These are phyloP conservation scores for Calonectria pseudoturangicola DNA, from an alignment of 2,329 filamentous ascomycete species.

Conservation along the genomic window DNA sequence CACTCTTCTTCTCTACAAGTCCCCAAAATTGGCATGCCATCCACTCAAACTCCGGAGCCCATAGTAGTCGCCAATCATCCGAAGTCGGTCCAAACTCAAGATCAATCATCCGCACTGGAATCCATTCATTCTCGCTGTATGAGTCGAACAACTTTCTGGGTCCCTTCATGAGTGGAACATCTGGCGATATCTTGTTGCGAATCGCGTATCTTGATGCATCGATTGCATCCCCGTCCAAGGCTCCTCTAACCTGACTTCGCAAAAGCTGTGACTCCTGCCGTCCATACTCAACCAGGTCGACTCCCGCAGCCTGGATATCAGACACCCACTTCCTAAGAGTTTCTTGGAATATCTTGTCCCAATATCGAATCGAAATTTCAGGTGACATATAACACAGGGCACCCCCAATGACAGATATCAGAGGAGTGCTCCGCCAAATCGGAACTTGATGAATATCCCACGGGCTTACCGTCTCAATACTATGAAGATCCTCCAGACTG, in stretches of 20 bases:
- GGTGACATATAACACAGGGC: constrained; percentile 52
- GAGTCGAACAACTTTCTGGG: not conserved
- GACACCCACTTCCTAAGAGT: constrained; percentile 45
- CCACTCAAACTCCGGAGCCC: constrained; percentile 53
- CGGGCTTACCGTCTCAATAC: constrained; percentile 44
- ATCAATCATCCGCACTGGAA: constrained; percentile 50
- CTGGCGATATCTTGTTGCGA: constrained; percentile 26
- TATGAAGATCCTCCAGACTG: constrained; percentile 24
- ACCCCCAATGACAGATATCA: constrained; percentile 53
- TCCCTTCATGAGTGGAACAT: not conserved
- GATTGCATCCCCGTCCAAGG: constrained; percentile 48
- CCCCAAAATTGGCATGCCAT: constrained; percentile 55
- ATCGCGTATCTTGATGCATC: constrained; percentile 26
- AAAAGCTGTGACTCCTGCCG: constrained; percentile 33
- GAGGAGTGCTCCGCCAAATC: constrained; percentile 48
- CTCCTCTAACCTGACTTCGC: constrained; percentile 22
- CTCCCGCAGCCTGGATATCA: constrained; percentile 37
- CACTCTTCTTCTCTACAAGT: constrained; percentile 37
- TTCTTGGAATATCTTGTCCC: constrained; percentile 48
- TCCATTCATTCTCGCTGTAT: constrained; percentile 44
- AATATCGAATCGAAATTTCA: constrained; percentile 24
- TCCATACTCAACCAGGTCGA: constrained; percentile 53
- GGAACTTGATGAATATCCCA: constrained; percentile 52
- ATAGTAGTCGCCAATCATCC: constrained; percentile 50
- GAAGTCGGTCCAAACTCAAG: constrained; percentile 40